Base-by-base conservation (phyloP, 2,329 filamentous ascomycete species). In the Harringtonia aguacate region DNA sequence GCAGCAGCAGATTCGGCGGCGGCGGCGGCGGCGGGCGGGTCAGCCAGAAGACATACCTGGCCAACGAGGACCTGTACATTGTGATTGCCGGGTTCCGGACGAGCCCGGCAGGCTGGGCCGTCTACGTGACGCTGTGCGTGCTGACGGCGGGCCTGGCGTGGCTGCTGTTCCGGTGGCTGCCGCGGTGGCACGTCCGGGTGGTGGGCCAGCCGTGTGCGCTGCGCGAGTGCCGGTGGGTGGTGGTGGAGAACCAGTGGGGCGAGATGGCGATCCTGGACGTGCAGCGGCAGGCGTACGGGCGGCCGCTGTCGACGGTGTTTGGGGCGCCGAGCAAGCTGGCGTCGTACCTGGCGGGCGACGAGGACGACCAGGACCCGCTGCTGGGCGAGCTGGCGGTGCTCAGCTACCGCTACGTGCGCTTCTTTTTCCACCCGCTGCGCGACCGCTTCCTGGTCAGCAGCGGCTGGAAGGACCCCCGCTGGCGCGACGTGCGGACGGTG, bases 211-310 rank as follows among this genome's bases (percentile, higher is more conserved):
- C 79, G 6, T 77, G 76, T 15, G 70, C 85, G 3, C 68, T 98
- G 27, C 72, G 74, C 43, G 77, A 84, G 44, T 92, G 86, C 56
- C 73, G 85, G 47, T 98, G 94, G 92, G 82, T 95, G 36, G 89
- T 94, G 24, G 77, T 97, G 50, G 92, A 83, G 73, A 95, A 98
- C 56, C 88, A 97, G 72, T 97, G 92, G 90, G 84, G 85, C 40
- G 90, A 97, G 61, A 84, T 97, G 61, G 72, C 75, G 13, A 76
- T 92, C n/a, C 76, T 94, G 55, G 58, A 79, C 40, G 72, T 97
- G 13, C 70, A 72, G 31, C 63, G 61, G 15, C 67, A 66, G 44
- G 58, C 61, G 18, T 79, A 75, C 59, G 76, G 70, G 39, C 75
- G 69, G 46, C 68, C 70, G 4, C 57, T 77, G 44, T 81, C 69